Evolutionary conservation across 306 rosid species (phyloP), one percentile per base, ranked within the genome.

Genomic region (Gleditsia sinensis): DNA sequence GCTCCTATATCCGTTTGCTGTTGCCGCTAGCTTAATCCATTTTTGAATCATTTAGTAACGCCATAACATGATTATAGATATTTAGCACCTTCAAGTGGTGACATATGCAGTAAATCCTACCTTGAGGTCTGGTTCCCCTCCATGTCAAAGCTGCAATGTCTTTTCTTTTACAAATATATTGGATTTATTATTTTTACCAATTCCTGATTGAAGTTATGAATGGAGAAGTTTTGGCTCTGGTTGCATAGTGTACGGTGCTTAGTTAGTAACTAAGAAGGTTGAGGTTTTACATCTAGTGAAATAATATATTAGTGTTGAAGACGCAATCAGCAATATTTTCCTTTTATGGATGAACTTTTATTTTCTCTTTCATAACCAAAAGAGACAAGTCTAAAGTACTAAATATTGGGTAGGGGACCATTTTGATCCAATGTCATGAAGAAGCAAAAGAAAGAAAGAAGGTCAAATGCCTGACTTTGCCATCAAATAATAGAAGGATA

Each of bases 331-430:
- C 50, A 45, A 20, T n/a, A n/a, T 63, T 69, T 67, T 48, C 37
- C 67, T 66, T 50, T 72, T 9, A 23, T 6, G 6, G 1, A 27
- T 30, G 28, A 30, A 13, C 19, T 30, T 17, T 17, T 59, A 3
- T 5, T 45, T 6, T 60, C 46, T 46, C 42, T 27, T 28, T 46
- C 39, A 19, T 34, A 59, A 59, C 66, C 28, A 61, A 71, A 67
- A 50, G 72, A 13, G 16, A 64, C 23, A 20, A 42, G 69, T 50
- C 10, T 24, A 19, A 0, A 36, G 62, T 16, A 16, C 16, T 37
- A 59, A 34, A 45, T 67, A 49, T 32, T 50, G 33, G 39, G 83
- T 21, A 61, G 83, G 75, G 86, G 78, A 75, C 81, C 83, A 78
- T 83, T 79, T 75, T 60, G 1, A 72, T 51, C 30, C 33, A 27